Evolutionary conservation across 2,329 filamentous ascomycete species (phyloP).

Genomic region (Aureobasidium subglaciale): DNA sequence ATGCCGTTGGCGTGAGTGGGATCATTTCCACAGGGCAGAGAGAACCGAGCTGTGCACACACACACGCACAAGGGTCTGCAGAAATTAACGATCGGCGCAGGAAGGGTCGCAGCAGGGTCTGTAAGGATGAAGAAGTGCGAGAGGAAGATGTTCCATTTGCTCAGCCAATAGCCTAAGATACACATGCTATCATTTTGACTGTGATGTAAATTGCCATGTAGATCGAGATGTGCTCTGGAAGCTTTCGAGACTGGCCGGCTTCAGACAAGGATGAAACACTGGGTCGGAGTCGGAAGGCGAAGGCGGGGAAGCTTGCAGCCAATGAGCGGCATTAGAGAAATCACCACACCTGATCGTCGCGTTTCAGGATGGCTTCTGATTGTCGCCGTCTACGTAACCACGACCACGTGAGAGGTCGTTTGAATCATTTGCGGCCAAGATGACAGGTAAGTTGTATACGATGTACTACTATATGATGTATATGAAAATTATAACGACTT

Average conservation of each 20-base stretch:
- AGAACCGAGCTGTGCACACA: conserved; percentile 11
- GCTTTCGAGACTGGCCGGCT: conserved; percentile 7
- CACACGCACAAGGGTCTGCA: conserved; percentile 8
- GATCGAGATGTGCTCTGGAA: conserved; percentile 1
- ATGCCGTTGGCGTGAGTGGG: not conserved
- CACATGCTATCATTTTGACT: not conserved
- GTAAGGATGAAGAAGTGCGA: conserved; percentile 9
- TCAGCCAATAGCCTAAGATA: not conserved
- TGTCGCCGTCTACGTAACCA: conserved; percentile 3
- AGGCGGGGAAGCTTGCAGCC: not conserved
- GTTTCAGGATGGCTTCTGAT: conserved; percentile 5
- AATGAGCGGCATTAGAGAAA: not conserved
- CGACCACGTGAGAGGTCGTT: not conserved
- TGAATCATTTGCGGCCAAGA: not conserved
- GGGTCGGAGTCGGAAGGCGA: not conserved
- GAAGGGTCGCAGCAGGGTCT: conserved; percentile 6
- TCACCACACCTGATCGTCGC: not conserved
- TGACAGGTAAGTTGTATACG: conserved; percentile 9
- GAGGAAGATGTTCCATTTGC: not conserved
- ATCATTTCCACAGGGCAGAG: conserved; percentile 13
- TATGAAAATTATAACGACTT: not conserved
- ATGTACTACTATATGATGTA: conserved; percentile 7
- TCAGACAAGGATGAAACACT: conserved; percentile 8
- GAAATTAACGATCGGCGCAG: conserved; percentile 8
- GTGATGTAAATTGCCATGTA: not conserved